phyloP scores from a whole-genome alignment of 1,284 basidiomycete species.

The Cystobasidiaceae sp. region DNA sequence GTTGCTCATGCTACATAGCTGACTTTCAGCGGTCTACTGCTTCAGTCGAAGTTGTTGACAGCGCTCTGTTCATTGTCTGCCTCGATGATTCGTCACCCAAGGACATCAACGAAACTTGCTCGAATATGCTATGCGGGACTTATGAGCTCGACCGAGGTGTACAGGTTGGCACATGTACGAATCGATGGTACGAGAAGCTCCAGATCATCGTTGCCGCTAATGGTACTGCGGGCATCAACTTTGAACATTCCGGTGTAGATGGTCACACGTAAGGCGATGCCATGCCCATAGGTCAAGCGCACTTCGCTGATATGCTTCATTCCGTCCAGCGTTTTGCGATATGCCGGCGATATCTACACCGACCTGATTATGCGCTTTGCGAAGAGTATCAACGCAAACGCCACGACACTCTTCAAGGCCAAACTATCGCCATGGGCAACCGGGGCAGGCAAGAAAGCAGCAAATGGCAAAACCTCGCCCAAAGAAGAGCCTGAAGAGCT shows the following conservation, averaged over 20 bases:
- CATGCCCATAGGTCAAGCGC: too few relatives aligned
- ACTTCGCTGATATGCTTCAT: neutral
- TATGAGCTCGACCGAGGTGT: slow-evolving; percentile 63
- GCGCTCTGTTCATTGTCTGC: slow-evolving; percentile 85
- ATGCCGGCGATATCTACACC: slow-evolving; percentile 80
- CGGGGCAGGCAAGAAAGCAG: slow-evolving; percentile 54
- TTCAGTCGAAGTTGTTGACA: slow-evolving; percentile 64
- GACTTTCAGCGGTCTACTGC: too few relatives aligned
- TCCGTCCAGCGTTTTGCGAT: slow-evolving; percentile 80
- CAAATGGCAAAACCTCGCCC: slow-evolving; percentile 32
- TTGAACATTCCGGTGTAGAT: slow-evolving; percentile 95
- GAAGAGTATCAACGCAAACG: slow-evolving; percentile 83
- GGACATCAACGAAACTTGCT: slow-evolving; percentile 68
- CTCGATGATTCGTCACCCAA: slow-evolving; percentile 78
- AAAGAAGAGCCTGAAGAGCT: slow-evolving; percentile 49
- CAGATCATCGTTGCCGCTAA: slow-evolving; percentile 91
- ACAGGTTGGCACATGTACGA: slow-evolving; percentile 93
- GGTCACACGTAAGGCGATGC: slow-evolving; percentile 57
- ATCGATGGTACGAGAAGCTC: slow-evolving; percentile 72
- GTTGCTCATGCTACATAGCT: neutral
- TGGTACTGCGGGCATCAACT: slow-evolving; percentile 94
- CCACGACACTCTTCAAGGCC: slow-evolving; percentile 87
- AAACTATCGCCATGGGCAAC: slow-evolving; percentile 75
- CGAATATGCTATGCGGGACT: slow-evolving; percentile 90
- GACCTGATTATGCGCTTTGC: slow-evolving; percentile 94